A percentile compares a stretch with the other conserved stretches of the same genome.
phyloP scores from a whole-genome alignment of 1,139 yeast species.

The Candida anutae region DNA sequence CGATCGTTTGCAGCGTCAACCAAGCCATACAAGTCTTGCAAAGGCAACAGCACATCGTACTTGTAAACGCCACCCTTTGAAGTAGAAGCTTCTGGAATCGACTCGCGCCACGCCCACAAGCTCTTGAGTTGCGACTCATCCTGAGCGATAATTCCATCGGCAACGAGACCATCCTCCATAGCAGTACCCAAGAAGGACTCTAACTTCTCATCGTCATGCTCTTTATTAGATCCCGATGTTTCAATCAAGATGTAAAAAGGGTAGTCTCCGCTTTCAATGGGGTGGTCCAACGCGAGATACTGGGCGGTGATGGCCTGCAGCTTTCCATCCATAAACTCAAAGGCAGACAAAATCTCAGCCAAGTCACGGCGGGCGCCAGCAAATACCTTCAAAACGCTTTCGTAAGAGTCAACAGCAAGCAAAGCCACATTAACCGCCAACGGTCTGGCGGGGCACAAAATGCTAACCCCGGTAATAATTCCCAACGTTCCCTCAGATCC shows the following conservation, averaged over 20 bases:
- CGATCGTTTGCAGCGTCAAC: constrained; percentile 65
- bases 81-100: constrained; percentile 83
- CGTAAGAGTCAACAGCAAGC: constrained; percentile 74
- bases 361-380: constrained; percentile 72
- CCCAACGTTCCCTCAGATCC: constrained; percentile 94
- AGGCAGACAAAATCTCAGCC: constrained; percentile 83
- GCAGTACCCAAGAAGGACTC: constrained; percentile 75
- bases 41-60: constrained; percentile 89
- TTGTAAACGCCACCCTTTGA: constrained; percentile 91
- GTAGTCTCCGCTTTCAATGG: constrained; percentile 65
- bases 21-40: constrained; percentile 67
- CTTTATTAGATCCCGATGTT: constrained; percentile 88
- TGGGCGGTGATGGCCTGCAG: constrained; percentile 61
- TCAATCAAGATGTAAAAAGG: constrained; percentile 90
- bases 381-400: constrained; percentile 75
- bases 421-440: constrained; percentile 83
- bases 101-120: constrained; percentile 94
- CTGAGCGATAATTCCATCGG: constrained; percentile 93
- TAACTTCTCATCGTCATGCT: constrained; percentile 71
- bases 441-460: constrained; percentile 90
- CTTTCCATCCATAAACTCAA: constrained; percentile 85
- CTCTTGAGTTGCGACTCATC: constrained; percentile 80
- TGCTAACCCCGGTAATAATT: constrained; percentile 81
- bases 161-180: constrained; percentile 77
- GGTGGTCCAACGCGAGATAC: constrained; percentile 54